Base-by-base conservation (phyloP, 176 grass and related monocot genomes). In the Triticum dicoccoides region DNA sequence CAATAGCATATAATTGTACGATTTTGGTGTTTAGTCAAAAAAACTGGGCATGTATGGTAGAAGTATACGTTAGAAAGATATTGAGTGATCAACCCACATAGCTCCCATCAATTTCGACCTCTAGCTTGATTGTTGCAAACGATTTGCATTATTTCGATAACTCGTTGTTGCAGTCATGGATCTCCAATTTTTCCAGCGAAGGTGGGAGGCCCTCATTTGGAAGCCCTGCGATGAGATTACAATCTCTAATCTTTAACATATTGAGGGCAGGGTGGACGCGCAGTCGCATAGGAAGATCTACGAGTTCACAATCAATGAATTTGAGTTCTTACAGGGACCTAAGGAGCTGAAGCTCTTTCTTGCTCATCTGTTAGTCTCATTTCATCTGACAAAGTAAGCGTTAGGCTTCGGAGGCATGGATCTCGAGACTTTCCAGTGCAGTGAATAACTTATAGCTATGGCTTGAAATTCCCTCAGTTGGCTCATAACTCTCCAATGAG, bases 81-180 rank as follows among this genome's bases (percentile, higher is more conserved):
- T 4, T 17, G 3, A 5, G 51, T 1, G 4, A 54, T 54, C 51
- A 54, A 2, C 17, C 5, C 1, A 47, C 44, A 2, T 47, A 47
- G 11, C 5, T 3, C 2, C 44, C 44, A 13, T 4, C 44, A 41
- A 72, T 72, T 41, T 6, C 12, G 37, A 79, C 84, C 11, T 8
- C 23, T 33, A 79, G 77, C 77, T 89, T 80, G 33, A 20, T 49
- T 23, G 72, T 62, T 85, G 44, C 76, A 64, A 47, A 20, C 12
- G 0, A 21, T 7, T 21, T 79, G 61, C 87, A 89, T 42, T 27
- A 9, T 11, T 63, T 29, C 13, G 3, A 23, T 47, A 85, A 47
- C 47, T 37, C 4, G 12, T 51, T 0, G 5, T 23, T 73, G 44
- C 63, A 69, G 0, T 0, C 0, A 0, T 0, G 0, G 72, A 84